These are phyloP conservation scores for Ogataea haglerorum DNA, from an alignment of 805 yeast genomes.

Conservation along the genomic window DNA sequence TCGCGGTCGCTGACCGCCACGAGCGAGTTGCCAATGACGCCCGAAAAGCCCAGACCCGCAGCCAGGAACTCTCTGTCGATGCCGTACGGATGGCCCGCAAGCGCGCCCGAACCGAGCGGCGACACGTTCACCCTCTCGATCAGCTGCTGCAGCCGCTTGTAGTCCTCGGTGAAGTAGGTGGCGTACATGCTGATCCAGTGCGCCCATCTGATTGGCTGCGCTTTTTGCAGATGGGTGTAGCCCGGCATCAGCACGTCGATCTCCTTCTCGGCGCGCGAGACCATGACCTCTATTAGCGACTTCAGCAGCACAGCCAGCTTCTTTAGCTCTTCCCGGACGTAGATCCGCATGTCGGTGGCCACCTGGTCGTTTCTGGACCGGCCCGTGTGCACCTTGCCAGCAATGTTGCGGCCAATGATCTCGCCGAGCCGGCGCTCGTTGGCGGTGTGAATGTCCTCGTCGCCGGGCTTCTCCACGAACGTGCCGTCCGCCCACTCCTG, in stretches of 20 bases:
- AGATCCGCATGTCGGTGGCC: slow-evolving; percentile 97
- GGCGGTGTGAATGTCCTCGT: slow-evolving; percentile 98
- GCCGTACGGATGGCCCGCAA: slow-evolving; percentile 99
- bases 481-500: slow-evolving; percentile 74
- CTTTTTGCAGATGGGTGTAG: slow-evolving; percentile 96
- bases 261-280: slow-evolving; percentile 77
- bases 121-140: slow-evolving; percentile 78
- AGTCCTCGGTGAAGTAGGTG: slow-evolving; percentile 89
- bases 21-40: slow-evolving; percentile 91
- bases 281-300: slow-evolving; percentile 62
- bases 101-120: slow-evolving; percentile 96
- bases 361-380: slow-evolving; percentile 98
- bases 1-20: slow-evolving; percentile 98
- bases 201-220: slow-evolving; percentile 99
- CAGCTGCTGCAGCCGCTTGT: slow-evolving; percentile 77
- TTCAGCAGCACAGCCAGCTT: slow-evolving; percentile 55
- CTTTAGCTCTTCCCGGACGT: slow-evolving; percentile 76
- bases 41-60: slow-evolving; percentile 68
- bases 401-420: slow-evolving; percentile 85
- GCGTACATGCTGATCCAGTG: slow-evolving; percentile 96
- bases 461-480: slow-evolving; percentile 80
- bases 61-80: slow-evolving; percentile 92
- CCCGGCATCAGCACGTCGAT: slow-evolving; percentile 97
- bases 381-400: slow-evolving; percentile 99
- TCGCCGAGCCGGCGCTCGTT: slow-evolving; percentile 98